Base-by-base conservation (phyloP, 2,329 filamentous ascomycete species). In the Clarireedia paspali region DNA sequence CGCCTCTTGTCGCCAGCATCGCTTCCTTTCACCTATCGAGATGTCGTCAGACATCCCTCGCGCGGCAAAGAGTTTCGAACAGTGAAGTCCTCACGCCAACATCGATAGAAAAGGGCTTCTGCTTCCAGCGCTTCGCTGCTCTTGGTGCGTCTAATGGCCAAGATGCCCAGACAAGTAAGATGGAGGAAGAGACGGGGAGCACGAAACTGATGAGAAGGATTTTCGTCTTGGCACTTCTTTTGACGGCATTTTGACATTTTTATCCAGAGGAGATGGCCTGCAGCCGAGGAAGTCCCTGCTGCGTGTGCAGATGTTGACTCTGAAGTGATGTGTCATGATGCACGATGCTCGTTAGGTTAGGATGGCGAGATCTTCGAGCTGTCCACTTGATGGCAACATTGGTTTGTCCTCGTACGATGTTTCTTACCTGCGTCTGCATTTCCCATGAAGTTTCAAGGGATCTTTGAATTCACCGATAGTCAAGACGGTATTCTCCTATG, bases 161-260 rank as follows among this genome's bases (percentile, higher is more conserved):
- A 47, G 23, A 17, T 27, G 50, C 34, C n/a, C 20, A 47, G 42
- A 15, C 4, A 14, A 23, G 30, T 15, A 27, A 14, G n/a, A 26
- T n/a, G 27, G 4, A 47, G 6, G 15, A 20, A 42, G 17, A 42
- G 17, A 42, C 7, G 30, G 30, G 26, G 15, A 4, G 14, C 23
- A 47, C 45, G 50, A 47, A 34, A 53, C 47, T 47, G 17, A 36
- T 7, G 24, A 24, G 6, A 38, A n/a, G 17, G 6, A 39, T 53
- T 53, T 14, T 53, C 30, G 44, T 53, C 51, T 53, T 53, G 51
- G 51, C 51, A 30, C 5, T 20, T 5, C 17, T 42, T n/a, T 42
- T 42, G 14, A 10, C n/a, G n/a, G 15, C 17, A 17, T 42, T 42
- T 7, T 42, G 39, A n/a, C 17, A 42, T 34, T 12, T 1, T 34